phyloP scores from a whole-genome alignment of 2,329 filamentous ascomycete species.

The Colletotrichum abscissum region DNA sequence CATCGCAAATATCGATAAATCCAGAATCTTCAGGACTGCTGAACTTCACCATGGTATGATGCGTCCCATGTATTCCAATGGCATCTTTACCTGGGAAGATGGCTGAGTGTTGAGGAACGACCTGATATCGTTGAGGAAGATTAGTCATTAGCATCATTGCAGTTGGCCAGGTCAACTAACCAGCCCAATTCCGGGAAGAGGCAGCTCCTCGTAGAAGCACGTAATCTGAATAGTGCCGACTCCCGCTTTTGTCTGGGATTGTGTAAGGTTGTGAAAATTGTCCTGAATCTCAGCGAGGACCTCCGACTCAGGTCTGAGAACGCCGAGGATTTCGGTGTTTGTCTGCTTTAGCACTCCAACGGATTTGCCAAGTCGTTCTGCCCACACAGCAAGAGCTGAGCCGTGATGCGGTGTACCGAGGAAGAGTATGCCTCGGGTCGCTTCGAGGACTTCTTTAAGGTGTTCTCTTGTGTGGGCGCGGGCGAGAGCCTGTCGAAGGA shows the following conservation, averaged over 20 bases:
- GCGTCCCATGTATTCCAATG: neutral
- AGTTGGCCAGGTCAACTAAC: neutral
- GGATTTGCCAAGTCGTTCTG: neutral
- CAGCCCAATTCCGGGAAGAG: neutral
- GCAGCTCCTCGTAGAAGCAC: neutral
- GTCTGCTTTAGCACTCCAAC: neutral
- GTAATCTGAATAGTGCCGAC: neutral
- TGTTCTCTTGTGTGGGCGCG: neutral
- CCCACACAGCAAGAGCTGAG: neutral
- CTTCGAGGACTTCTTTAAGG: neutral
- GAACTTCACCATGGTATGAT: neutral
- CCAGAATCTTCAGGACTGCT: neutral
- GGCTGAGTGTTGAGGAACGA: neutral
- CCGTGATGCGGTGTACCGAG: neutral
- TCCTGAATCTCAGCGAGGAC: neutral
- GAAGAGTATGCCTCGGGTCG: neutral
- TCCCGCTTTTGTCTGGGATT: fast-evolving
- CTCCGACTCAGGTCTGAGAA: neutral
- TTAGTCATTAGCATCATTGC: too few species aligned
- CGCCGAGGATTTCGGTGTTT: neutral
- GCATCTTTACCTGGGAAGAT: neutral
- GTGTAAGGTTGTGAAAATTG: neutral
- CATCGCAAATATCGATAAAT: neutral
- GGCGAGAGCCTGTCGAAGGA: neutral
- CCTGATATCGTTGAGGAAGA: neutral